A percentile compares a stretch with the other conserved stretches of the same genome.
Conservation (phyloP, 129 eudicot species). For the Deinandra increscens region DNA sequence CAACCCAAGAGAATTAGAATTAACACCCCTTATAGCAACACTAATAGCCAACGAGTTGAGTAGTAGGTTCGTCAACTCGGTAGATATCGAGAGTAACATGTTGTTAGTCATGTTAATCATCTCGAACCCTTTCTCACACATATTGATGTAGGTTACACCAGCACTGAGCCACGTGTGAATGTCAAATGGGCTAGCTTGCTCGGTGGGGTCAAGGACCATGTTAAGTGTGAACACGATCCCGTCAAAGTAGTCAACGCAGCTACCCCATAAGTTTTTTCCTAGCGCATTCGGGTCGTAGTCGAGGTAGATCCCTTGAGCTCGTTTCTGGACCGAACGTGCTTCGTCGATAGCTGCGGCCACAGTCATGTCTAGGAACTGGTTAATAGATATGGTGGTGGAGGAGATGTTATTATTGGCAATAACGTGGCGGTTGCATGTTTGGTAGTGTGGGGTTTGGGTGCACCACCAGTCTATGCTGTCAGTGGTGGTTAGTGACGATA, state of each 20-base stretch:
- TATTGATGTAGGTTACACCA: slow-evolving; percentile 18
- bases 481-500: slow-evolving; percentile 9
- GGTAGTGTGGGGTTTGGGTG: slow-evolving; percentile 30
- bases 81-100: not conserved
- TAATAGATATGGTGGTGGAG: not conserved
- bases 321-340: slow-evolving; percentile 7
- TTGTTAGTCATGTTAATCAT: slow-evolving; percentile 16
- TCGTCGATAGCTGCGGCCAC: slow-evolving; percentile 17
- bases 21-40: slow-evolving; percentile 9
- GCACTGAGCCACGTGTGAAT: slow-evolving; percentile 34
- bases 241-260: slow-evolving; percentile 33
- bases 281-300: slow-evolving; percentile 20
- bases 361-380: slow-evolving; percentile 13
- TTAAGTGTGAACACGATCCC: slow-evolving; percentile 25
- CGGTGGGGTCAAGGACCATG: slow-evolving; percentile 21
- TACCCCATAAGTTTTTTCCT: slow-evolving; percentile 30
- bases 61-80: slow-evolving; percentile 21
- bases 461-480: slow-evolving; percentile 34
- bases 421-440: slow-evolving; percentile 24
- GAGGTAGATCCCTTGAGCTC: slow-evolving; percentile 17
- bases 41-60: slow-evolving; percentile 30
- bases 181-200: slow-evolving; percentile 16
- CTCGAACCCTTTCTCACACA: slow-evolving; percentile 34
- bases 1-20: not conserved
- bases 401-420: not conserved